Evolutionary conservation across 768 basidiomycete species (phyloP), one percentile per base, ranked within the genome.

Genomic region (Cystoderma amianthinum): DNA sequence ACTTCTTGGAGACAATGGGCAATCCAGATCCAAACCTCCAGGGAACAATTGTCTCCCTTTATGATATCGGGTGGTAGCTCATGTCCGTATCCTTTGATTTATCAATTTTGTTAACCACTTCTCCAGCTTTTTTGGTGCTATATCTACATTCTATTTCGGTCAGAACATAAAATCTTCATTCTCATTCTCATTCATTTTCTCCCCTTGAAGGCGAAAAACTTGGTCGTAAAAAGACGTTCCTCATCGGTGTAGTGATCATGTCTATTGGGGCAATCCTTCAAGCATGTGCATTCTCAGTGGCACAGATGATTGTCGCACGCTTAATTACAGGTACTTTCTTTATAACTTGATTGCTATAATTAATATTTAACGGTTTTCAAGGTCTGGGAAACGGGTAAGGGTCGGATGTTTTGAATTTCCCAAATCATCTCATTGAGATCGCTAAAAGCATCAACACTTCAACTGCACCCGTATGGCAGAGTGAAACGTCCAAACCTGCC

Each of bases 231-330:
- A 68, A 66, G 43, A 68, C 71, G 0, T 69, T 78, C 37, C 43
- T 76, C 30, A 48, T 70, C 36, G 76, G 76, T 11, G 69, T 75
- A 5, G 48, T 65, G 15, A 57, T 78, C 44, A 76, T 78, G 71
- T 68, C 71, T 13, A 59, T 72, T 37, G 76, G 76, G 15, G 73
- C 74, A 2, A 61, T 74, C 37, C 53, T 77, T 15, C 76, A 78
- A 49, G 57, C 69, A 4, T 66, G 61, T 32, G 50, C 72, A 22
- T 72, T 65, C 43, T 64, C 63, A 13, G 61, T 70, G 11, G 47
- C 66, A 5, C 71, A 72, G 24, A 68, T 73, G 65, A 71, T 75
- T n/a, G 63, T 71, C 1, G 69, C 67, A 13, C 59, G 72, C 3
- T 37, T 75, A 3, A 58, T 75, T 4, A 75, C 71, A 41, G 71